These are phyloP conservation scores for Fusarium pseudograminearum DNA, from an alignment of 2,329 filamentous ascomycete species.

Conservation along the genomic window DNA sequence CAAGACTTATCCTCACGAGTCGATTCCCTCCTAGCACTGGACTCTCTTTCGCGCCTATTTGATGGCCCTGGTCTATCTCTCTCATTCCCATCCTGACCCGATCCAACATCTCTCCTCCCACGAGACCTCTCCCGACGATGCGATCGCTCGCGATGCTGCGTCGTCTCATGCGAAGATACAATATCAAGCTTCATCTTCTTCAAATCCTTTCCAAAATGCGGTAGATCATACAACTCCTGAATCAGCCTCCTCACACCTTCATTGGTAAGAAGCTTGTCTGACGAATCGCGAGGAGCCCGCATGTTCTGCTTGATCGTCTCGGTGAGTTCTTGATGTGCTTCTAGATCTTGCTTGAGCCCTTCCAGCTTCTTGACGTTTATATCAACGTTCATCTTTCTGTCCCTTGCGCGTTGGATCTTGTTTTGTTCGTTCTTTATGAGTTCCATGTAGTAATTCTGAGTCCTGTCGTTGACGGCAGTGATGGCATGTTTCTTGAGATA, in stretches of 20 bases:
- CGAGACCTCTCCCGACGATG: background rate
- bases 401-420: constrained; percentile 9
- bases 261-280: constrained; percentile 10
- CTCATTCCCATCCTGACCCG: background rate
- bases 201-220: constrained; percentile 26
- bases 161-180: background rate
- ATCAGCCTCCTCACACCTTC: constrained; percentile 9
- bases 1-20: background rate
- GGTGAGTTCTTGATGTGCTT: constrained; percentile 22
- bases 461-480: constrained; percentile 15
- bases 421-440: constrained; percentile 10
- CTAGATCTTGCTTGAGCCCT: constrained; percentile 12
- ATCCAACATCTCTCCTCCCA: background rate
- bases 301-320: constrained; percentile 29
- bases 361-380: constrained; percentile 11
- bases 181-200: constrained; percentile 15
- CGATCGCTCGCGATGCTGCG: background rate
- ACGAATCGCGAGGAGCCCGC: background rate
- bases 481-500: constrained; percentile 23
- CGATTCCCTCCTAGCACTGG: background rate
- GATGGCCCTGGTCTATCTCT: background rate
- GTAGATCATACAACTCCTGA: constrained; percentile 15
- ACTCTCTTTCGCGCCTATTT: background rate
- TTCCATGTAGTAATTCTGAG: constrained; percentile 12
- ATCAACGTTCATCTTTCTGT: constrained; percentile 3